A percentile compares a stretch with the other conserved stretches of the same genome.
These are phyloP conservation scores for Haematococcus lacustris DNA, from an alignment of 139 green algal species.

Conservation along the genomic window DNA sequence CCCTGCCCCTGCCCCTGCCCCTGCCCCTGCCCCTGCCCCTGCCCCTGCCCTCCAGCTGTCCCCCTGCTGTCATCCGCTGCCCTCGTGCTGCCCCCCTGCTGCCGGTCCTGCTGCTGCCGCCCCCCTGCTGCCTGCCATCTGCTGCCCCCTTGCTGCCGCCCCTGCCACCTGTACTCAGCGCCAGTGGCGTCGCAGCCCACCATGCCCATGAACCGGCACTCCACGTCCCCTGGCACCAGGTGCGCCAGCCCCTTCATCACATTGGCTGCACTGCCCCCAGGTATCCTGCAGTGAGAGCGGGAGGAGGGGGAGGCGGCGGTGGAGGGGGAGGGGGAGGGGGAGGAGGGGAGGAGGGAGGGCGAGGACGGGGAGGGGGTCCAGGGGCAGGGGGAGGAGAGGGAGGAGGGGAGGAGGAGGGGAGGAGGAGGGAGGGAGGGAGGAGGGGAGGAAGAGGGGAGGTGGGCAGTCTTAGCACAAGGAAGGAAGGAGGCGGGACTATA, in stretches of 20 bases:
- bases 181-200: conserved; percentile 55
- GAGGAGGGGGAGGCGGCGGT: neutral
- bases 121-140: too few relatives aligned
- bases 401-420: neutral
- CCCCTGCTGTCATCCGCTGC: too few relatives aligned
- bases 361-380: too few relatives aligned
- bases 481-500: neutral
- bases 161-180: conserved; percentile 39
- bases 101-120: too few relatives aligned
- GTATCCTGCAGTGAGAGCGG: conserved; percentile 23
- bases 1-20: too few relatives aligned
- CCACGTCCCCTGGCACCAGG: conserved; percentile 10
- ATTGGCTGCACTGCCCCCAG: conserved; percentile 76
- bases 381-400: neutral
- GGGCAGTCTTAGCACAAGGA: neutral
- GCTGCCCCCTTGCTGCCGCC: too few relatives aligned
- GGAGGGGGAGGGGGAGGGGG: too few relatives aligned
- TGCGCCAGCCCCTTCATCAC: conserved; percentile 54
- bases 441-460: neutral
- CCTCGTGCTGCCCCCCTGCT: too few relatives aligned
- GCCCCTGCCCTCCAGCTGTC: too few relatives aligned
- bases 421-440: neutral
- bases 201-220: conserved; percentile 59
- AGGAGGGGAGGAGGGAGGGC: too few relatives aligned
- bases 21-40: too few relatives aligned